phyloP scores from a whole-genome alignment of 345 rosid genomes.

The Stellera chamaejasme region DNA sequence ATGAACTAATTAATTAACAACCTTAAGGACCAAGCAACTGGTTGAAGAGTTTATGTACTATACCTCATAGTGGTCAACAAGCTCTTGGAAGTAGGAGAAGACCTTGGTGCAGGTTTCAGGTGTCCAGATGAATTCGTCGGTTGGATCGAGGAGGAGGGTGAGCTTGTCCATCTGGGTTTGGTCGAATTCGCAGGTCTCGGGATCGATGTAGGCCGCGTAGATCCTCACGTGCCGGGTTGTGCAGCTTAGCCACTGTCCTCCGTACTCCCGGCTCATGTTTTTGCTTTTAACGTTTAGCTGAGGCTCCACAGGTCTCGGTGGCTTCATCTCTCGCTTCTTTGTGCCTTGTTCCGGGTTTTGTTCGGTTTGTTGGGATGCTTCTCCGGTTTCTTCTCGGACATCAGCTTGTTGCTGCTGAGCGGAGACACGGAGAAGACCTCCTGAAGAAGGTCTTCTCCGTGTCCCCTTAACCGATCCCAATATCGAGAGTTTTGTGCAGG shows the following conservation, averaged over 20 bases:
- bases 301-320: constrained; percentile 70
- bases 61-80: constrained; percentile 96
- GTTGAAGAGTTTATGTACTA: background rate
- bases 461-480: constrained; percentile 22
- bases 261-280: constrained; percentile 57
- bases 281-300: constrained; percentile 76
- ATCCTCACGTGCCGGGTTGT: constrained; percentile 67
- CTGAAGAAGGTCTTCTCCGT: constrained; percentile 4
- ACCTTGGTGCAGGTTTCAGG: constrained; percentile 62
- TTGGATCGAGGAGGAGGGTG: constrained; percentile 79
- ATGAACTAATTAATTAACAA: background rate
- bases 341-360: constrained; percentile 13
- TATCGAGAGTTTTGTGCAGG: constrained; percentile 40
- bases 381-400: constrained; percentile 24
- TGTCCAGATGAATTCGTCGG: constrained; percentile 77
- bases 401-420: constrained; percentile 47
- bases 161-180: constrained; percentile 85
- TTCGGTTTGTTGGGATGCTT: constrained; percentile 11
- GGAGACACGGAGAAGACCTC: constrained; percentile 17
- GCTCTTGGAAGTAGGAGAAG: constrained; percentile 80
- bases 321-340: constrained; percentile 28
- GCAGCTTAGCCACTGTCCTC: constrained; percentile 77
- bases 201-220: constrained; percentile 72
- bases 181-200: constrained; percentile 60
- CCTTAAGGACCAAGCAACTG: background rate